These are phyloP conservation scores for Agaricales sp. DNA, from an alignment of 1,284 basidiomycete species.

Conservation along the genomic window DNA sequence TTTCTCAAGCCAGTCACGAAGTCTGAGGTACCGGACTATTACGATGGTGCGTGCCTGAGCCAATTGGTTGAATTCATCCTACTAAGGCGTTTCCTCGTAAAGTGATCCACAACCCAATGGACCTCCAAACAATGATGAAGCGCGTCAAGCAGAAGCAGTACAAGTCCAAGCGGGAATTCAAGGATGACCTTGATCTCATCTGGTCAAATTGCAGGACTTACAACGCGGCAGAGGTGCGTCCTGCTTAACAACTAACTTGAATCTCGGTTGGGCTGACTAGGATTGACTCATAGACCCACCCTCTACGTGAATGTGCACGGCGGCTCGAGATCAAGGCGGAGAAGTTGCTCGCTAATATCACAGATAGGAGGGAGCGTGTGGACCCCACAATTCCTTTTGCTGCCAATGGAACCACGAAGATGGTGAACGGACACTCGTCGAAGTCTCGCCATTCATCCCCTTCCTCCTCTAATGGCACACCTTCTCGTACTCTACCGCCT, in stretches of 20 bases:
- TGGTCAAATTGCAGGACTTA: slow-evolving; percentile 95
- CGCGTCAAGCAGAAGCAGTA: slow-evolving; percentile 88
- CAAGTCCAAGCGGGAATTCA: slow-evolving; percentile 91
- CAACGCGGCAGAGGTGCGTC: slow-evolving; percentile 81
- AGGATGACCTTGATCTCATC: slow-evolving; percentile 89
- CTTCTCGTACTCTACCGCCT: slow-evolving; percentile 1
- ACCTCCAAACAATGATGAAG: slow-evolving; percentile 84
- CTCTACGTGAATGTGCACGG: slow-evolving; percentile 68
- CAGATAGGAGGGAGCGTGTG: slow-evolving; percentile 74
- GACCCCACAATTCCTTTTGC: slow-evolving; percentile 51
- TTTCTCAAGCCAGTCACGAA: slow-evolving; percentile 86
- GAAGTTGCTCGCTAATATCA: slow-evolving; percentile 77
- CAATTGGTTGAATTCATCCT: not conserved
- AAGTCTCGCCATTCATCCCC: slow-evolving; percentile 1
- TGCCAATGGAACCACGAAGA: slow-evolving; percentile 24
- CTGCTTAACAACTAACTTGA: not conserved
- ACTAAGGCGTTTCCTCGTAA: slow-evolving; percentile 7
- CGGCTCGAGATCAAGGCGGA: slow-evolving; percentile 76
- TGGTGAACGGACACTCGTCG: not conserved
- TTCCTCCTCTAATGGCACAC: not conserved
- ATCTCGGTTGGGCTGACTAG: slow-evolving; percentile 2
- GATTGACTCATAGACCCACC: slow-evolving; percentile 57
- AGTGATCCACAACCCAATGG: slow-evolving; percentile 92
- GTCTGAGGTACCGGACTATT: slow-evolving; percentile 84
- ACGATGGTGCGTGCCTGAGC: slow-evolving; percentile 62